A percentile compares a stretch with the other conserved stretches of the same genome.
phyloP scores from a whole-genome alignment of 139 green algal genomes.

The Tetraselmis striata region DNA sequence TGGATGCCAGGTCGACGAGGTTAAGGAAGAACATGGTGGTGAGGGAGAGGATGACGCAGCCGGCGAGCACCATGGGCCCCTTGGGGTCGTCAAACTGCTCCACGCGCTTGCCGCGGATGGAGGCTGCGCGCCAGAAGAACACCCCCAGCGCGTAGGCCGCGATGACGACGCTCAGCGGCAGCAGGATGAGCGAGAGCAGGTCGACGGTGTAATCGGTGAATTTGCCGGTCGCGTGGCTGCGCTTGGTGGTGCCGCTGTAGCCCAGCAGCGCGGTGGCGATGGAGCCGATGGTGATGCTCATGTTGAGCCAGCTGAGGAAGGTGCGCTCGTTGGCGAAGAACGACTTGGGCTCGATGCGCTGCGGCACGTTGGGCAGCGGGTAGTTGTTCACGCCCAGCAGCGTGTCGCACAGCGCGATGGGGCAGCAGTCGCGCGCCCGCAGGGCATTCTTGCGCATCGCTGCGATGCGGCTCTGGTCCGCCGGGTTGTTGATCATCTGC shows the following conservation, averaged over 20 bases:
- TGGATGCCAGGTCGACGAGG: constrained; percentile 53
- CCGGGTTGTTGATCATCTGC: neutral
- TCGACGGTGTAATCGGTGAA: constrained; percentile 40
- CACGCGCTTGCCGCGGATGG: constrained; percentile 56
- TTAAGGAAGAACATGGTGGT: constrained; percentile 65
- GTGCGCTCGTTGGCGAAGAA: constrained; percentile 97
- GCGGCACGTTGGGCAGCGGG: constrained; percentile 16
- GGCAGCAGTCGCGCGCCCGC: neutral
- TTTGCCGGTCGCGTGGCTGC: neutral
- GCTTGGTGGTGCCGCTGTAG: constrained; percentile 36
- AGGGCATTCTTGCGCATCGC: neutral
- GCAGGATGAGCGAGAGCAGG: constrained; percentile 79
- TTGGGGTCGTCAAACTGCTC: constrained; percentile 69
- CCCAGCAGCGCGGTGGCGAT: constrained; percentile 69
- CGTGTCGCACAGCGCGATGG: neutral
- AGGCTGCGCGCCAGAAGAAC: constrained; percentile 63
- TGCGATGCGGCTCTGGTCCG: neutral
- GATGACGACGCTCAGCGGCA: constrained; percentile 78
- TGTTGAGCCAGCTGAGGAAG: constrained; percentile 93
- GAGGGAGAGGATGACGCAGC: constrained; percentile 55
- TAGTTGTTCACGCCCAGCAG: neutral
- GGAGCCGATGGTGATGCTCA: constrained; percentile 82
- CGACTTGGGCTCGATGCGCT: constrained; percentile 89
- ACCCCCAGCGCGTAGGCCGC: constrained; percentile 70
- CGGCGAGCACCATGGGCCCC: constrained; percentile 63